Conservation (phyloP, 2,329 filamentous ascomycete genomes). For the Ceratocystis harringtonii region DNA sequence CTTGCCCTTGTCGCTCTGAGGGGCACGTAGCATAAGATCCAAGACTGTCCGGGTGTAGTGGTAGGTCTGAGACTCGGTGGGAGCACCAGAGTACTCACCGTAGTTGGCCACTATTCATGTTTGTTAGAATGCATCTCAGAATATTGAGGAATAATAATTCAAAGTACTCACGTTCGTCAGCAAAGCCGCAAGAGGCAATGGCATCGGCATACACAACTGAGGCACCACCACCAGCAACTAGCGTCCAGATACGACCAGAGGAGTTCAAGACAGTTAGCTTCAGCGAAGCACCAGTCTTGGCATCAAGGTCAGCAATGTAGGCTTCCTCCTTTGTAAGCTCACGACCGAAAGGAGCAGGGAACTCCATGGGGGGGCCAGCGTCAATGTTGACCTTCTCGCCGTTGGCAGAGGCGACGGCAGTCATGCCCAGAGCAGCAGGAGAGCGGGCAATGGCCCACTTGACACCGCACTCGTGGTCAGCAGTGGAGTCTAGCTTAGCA, state of each 20-base stretch:
- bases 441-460: constrained; percentile 97
- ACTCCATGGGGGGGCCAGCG: constrained; percentile 94
- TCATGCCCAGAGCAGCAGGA: constrained; percentile 72
- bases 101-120: constrained; percentile 64
- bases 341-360: constrained; percentile 96
- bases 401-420: constrained; percentile 45
- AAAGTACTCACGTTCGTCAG: constrained; percentile 47
- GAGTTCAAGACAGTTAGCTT: constrained; percentile 95
- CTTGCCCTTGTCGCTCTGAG: constrained; percentile 76
- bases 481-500: constrained; percentile 97
- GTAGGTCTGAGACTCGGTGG: constrained; percentile 97
- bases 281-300: constrained; percentile 96
- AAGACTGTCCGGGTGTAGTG: constrained; percentile 96
- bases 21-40: constrained; percentile 91
- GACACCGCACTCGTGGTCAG: constrained; percentile 96
- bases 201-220: constrained; percentile 98
- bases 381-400: constrained; percentile 78
- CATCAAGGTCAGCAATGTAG: constrained; percentile 96
- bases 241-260: constrained; percentile 87
- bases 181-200: constrained; percentile 91
- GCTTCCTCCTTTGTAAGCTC: constrained; percentile 98
- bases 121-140: background rate
- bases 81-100: constrained; percentile 97
- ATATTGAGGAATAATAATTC: background rate
- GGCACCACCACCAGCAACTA: constrained; percentile 97